Base-by-base conservation (phyloP, 164 flowering plant species). In the Liquidambar formosana region DNA sequence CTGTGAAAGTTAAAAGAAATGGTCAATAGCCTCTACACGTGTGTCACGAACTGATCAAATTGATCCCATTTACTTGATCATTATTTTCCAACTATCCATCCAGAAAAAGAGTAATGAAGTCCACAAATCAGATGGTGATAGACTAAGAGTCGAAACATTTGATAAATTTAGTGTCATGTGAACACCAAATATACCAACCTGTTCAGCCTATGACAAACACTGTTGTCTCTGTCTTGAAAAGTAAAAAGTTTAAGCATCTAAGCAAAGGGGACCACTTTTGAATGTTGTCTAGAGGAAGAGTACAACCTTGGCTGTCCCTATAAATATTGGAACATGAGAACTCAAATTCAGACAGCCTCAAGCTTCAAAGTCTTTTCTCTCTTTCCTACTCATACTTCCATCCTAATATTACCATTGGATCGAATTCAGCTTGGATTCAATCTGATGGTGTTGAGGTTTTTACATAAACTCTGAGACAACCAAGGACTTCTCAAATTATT, bases 281-380 rank as follows among this genome's bases (percentile, higher is more conserved):
- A 73, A 75, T 65, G 77, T 70, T 70, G 54, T 65, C 71, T 71
- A 68, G 70, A 67, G 57, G 62, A 73, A 63, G 60, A 75, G 66
- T 63, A 54, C 28, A 57, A 56, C 63, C 62, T 56, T 22, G 23
- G 19, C 56, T 73, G 71, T 76, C 78, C 68, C 73, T 81, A 81
- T 81, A 81, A 76, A 82, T 79, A 33, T 6, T 65, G 66, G 19
- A 66, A 54, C 79, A 69, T 65, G 65, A 64, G 70, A 54, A 66
- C 66, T 74, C 72, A 59, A 56, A 19, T 57, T 76, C 74, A 70
- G 67, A 68, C 72, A 71, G 71, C 71, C 73, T 65, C 9, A 64
- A 68, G 63, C 77, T 71, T 64, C 63, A 43, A 68, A 67, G 48
- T 14, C 60, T 28, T 70, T 57, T 58, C 72, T 62, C 59, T 46